These are phyloP conservation scores for Entophlyctis helioformis DNA, from an alignment of 192 early-diverging fungal species.

Conservation along the genomic window DNA sequence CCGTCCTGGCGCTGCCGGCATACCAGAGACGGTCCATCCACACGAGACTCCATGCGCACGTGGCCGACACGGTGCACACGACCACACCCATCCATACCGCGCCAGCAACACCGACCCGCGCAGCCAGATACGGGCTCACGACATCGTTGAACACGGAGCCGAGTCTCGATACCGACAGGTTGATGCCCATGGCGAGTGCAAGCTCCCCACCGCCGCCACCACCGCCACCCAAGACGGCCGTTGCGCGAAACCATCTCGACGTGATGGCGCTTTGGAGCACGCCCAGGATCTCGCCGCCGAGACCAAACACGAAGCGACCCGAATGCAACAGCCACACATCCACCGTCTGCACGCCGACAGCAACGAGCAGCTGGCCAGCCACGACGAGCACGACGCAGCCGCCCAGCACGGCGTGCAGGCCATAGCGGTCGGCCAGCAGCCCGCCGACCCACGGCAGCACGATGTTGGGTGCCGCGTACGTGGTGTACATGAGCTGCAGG, in stretches of 20 bases:
- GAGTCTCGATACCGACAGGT: slow-evolving; percentile 24
- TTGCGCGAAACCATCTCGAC: slow-evolving; percentile 40
- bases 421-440: slow-evolving; percentile 30
- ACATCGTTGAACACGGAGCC: slow-evolving; percentile 48
- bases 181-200: slow-evolving; percentile 32
- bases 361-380: slow-evolving; percentile 34
- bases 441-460: slow-evolving; percentile 47
- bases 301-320: slow-evolving; percentile 43
- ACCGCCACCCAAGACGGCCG: too few relatives aligned
- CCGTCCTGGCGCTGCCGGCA: neutral
- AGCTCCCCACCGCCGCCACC: slow-evolving; percentile 43
- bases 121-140: slow-evolving; percentile 32
- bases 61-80: slow-evolving; percentile 29
- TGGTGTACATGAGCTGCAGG: slow-evolving; percentile 32
- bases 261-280: slow-evolving; percentile 39
- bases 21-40: slow-evolving; percentile 9
- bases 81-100: slow-evolving; percentile 38
- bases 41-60: slow-evolving; percentile 12
- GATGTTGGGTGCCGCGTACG: slow-evolving; percentile 53
- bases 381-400: slow-evolving; percentile 18
- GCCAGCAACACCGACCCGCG: slow-evolving; percentile 15
- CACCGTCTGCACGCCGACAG: slow-evolving; percentile 23
- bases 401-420: slow-evolving; percentile 22
- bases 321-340: slow-evolving; percentile 15
- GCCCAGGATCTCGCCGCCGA: slow-evolving; percentile 34